Percentiles rank a stretch among this genome's conserved stretches.
Conservation (phyloP, 345 rosid genomes). For the Hevea brasiliensis region DNA sequence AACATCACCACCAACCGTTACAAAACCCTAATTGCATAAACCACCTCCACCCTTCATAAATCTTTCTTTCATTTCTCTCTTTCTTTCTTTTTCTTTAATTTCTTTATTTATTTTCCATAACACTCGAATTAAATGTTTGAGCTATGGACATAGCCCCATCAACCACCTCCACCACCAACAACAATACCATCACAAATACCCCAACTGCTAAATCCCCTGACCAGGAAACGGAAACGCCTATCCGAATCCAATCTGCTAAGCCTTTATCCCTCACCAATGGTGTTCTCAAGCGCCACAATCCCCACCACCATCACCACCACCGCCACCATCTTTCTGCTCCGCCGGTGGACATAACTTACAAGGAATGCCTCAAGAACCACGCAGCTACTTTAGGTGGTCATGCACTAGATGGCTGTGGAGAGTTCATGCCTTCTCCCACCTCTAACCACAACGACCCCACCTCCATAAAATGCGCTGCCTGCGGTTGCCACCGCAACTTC, state of each 20-base stretch:
- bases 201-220: conserved; percentile 28
- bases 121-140: conserved; percentile 16
- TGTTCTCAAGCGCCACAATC: conserved; percentile 26
- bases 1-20: background rate
- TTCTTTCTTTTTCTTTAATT: background rate
- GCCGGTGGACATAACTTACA: conserved; percentile 18
- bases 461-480: conserved; percentile 32
- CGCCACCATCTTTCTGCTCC: conserved; percentile 12
- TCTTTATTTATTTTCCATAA: background rate
- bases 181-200: conserved; percentile 11
- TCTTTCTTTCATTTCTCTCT: background rate
- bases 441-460: conserved; percentile 24
- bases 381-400: conserved; percentile 31
- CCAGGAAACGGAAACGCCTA: conserved; percentile 22
- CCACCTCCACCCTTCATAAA: background rate
- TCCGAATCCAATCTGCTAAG: conserved; percentile 27
- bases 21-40: conserved; percentile 2
- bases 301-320: conserved; percentile 17
- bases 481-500: conserved; percentile 36
- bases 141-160: conserved; percentile 29
- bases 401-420: conserved; percentile 34
- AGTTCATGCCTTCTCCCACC: conserved; percentile 31
- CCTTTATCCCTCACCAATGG: conserved; percentile 32
- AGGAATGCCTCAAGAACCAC: conserved; percentile 31
- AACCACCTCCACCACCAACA: conserved; percentile 7